Base-by-base conservation (phyloP, 169 alveolate genomes). In the Eimeria praecox region DNA sequence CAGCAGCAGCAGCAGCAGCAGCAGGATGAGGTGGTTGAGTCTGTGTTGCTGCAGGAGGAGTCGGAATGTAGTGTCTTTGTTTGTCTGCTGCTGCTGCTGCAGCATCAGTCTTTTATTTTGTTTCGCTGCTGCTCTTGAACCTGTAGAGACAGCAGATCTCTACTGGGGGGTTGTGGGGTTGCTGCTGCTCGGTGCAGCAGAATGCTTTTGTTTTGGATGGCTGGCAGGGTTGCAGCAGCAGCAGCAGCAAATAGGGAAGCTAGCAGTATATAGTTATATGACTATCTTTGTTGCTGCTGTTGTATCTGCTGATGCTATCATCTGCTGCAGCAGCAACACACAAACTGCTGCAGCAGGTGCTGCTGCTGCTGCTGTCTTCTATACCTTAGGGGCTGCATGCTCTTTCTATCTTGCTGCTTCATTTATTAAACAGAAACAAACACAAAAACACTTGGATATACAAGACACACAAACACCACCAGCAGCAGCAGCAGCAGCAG, bases 111-210 rank as follows among this genome's bases (percentile, higher is more conserved):
- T 90, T 27, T 80, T 52, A 69, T 90, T 90, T 56, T 90, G 95
- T 33, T 27, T 44, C 80, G 75, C 62, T 40, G 12, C 66, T n/a
- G 71, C 71, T 5, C 10, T 71, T 22, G 22, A 30, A 64, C 78
- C 73, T 35, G 14, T 90, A 40, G 89, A 90, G 54, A 24, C 95
- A 4, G 95, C 95, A 30, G 95, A 90, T 88, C 73, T 59, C 77
- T 83, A 73, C 80, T 90, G 95, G 95, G 80, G 89, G 3, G 95
- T 90, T 20, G 77, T 90, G 6, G 95, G 95, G n/a, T 54, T 90
- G 66, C 35, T 69, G 66, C 62, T 90, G 73, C 24, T 90, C 24
- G 95, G 95, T 1, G 16, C 54, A 22, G n/a, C 52, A 16, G 95
- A 90, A 77, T 4, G 52, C n/a, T 4, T 90, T 42, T 80, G 89